phyloP scores from a whole-genome alignment of 2,329 filamentous ascomycete species.

The Didymella sp. region DNA sequence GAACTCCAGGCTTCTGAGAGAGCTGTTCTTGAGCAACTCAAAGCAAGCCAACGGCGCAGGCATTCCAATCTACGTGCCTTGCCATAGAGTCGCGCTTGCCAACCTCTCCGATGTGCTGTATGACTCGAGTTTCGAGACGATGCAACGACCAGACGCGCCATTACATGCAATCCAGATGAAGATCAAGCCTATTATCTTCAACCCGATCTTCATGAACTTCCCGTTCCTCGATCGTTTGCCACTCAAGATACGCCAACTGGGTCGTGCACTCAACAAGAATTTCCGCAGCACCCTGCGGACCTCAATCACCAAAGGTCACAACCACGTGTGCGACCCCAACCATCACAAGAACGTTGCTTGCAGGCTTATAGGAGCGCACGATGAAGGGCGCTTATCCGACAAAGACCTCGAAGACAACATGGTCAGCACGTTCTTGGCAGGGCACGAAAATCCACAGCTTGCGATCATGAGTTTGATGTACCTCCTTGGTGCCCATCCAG shows the following conservation, averaged over 20 bases:
- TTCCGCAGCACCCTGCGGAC: slow-evolving; percentile 31
- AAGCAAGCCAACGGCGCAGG: slow-evolving; percentile 27
- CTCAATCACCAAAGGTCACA: slow-evolving; percentile 33
- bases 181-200: slow-evolving; percentile 39
- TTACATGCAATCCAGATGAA: slow-evolving; percentile 32
- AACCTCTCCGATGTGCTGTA: slow-evolving; percentile 47
- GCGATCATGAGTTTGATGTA: slow-evolving; percentile 37
- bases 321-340: slow-evolving; percentile 33
- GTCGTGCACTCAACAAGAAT: slow-evolving; percentile 27
- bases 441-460: slow-evolving; percentile 39
- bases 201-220: slow-evolving; percentile 38
- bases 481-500: slow-evolving; percentile 29
- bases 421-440: slow-evolving; percentile 37
- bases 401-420: slow-evolving; percentile 39
- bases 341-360: slow-evolving; percentile 30
- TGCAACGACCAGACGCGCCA: slow-evolving; percentile 30
- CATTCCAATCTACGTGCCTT: slow-evolving; percentile 41
- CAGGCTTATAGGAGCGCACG: slow-evolving; percentile 31
- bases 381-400: slow-evolving; percentile 31
- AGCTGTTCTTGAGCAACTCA: slow-evolving; percentile 42
- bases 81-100: slow-evolving; percentile 50
- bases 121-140: slow-evolving; percentile 36
- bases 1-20: slow-evolving; percentile 32
- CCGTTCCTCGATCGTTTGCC: slow-evolving; percentile 34
- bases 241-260: slow-evolving; percentile 30